Evolutionary conservation across 1,284 basidiomycete genomes (phyloP).

Genomic region (Tilletia indica): DNA sequence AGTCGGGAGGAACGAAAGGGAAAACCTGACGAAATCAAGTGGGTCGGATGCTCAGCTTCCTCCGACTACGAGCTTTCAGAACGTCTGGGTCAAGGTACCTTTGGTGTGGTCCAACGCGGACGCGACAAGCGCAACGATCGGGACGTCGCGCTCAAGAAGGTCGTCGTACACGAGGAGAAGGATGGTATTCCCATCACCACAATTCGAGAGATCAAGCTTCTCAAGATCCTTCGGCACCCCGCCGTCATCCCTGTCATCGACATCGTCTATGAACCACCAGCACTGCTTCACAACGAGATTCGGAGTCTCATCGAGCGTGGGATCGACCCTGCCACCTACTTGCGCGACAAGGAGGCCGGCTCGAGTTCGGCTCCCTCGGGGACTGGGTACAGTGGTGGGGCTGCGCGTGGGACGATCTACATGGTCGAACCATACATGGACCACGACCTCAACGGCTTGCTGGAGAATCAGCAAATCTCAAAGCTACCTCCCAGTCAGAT

Average conservation of each 20-base stretch:
- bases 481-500: constrained; percentile 63
- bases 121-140: constrained; percentile 60
- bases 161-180: constrained; percentile 92
- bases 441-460: constrained; percentile 89
- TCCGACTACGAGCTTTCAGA: constrained; percentile 44
- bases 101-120: constrained; percentile 56
- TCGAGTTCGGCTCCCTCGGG: not conserved
- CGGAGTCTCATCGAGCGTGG: constrained; percentile 31
- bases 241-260: constrained; percentile 85
- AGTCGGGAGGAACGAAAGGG: not conserved
- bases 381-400: not conserved
- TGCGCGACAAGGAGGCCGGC: not conserved
- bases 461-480: constrained; percentile 66
- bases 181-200: constrained; percentile 89
- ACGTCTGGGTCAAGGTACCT: constrained; percentile 52
- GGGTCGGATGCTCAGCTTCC: not conserved
- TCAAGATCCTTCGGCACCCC: constrained; percentile 82
- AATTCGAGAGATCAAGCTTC: constrained; percentile 93
- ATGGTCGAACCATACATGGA: constrained; percentile 99
- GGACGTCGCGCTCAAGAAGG: constrained; percentile 84
- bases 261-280: constrained; percentile 67
- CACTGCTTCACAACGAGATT: constrained; percentile 12
- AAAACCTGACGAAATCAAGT: constrained; percentile 1
- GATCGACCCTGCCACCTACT: constrained; percentile 3
- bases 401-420: constrained; percentile 65